phyloP scores from a whole-genome alignment of 176 grass and related monocot genomes.

The Hyparrhenia diplandra region DNA sequence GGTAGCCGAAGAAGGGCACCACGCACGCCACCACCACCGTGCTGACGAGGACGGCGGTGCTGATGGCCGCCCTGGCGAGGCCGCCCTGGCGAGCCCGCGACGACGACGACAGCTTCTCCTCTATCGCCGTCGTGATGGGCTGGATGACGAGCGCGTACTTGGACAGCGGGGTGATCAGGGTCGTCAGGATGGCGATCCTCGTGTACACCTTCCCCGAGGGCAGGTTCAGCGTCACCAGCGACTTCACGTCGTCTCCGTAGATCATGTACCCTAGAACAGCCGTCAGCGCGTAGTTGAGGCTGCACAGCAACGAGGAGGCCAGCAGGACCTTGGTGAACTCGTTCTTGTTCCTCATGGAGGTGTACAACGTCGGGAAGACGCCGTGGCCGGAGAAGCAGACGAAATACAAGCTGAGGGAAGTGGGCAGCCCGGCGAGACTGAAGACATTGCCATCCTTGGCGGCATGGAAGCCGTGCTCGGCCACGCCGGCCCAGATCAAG shows the following conservation, averaged over 20 bases:
- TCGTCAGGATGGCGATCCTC: slow-evolving; percentile 48
- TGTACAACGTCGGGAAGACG: slow-evolving; percentile 56
- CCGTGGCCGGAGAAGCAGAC: slow-evolving; percentile 60
- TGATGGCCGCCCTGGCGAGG: slow-evolving; percentile 15
- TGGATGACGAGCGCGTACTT: slow-evolving; percentile 56
- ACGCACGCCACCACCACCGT: slow-evolving; percentile 43
- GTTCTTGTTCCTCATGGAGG: slow-evolving; percentile 42
- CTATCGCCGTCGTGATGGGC: slow-evolving; percentile 40
- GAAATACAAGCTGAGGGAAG: slow-evolving; percentile 50
- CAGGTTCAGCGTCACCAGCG: slow-evolving; percentile 57
- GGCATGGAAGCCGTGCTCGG: slow-evolving; percentile 32
- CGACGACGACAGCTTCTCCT: slow-evolving; percentile 23
- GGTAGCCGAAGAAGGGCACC: slow-evolving; percentile 58
- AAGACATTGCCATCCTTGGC: slow-evolving; percentile 3
- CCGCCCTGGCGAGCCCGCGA: neutral
- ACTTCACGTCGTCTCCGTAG: slow-evolving; percentile 43
- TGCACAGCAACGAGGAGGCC: slow-evolving; percentile 42
- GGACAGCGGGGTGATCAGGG: slow-evolving; percentile 50
- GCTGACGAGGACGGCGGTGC: slow-evolving; percentile 43
- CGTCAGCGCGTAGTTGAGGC: slow-evolving; percentile 47
- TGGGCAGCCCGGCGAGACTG: slow-evolving; percentile 35
- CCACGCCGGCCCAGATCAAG: slow-evolving; percentile 46
- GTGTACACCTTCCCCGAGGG: slow-evolving; percentile 48
- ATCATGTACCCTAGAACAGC: slow-evolving; percentile 55
- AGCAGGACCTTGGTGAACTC: slow-evolving; percentile 47